These are phyloP conservation scores for Leishmania martiniquensis DNA, from an alignment of 208 protist species.

Conservation along the genomic window DNA sequence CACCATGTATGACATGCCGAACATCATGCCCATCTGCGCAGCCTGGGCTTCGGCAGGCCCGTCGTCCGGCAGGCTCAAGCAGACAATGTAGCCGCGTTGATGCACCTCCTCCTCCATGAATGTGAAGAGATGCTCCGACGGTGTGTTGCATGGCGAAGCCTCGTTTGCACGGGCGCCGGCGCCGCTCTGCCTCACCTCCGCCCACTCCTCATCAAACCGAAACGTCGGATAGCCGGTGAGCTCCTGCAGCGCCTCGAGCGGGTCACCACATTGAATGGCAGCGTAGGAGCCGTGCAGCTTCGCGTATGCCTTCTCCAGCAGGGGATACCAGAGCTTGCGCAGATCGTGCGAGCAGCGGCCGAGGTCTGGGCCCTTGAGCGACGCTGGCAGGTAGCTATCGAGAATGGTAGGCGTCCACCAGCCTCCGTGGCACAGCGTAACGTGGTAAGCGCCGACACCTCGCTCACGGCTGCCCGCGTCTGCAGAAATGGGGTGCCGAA, in stretches of 20 bases:
- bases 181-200: slow-evolving; percentile 5
- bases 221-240: slow-evolving; percentile 52
- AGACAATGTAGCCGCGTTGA: slow-evolving; percentile 35
- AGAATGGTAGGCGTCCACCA: slow-evolving; percentile 58
- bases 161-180: neutral
- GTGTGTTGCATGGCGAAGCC: slow-evolving; percentile 1
- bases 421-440: slow-evolving; percentile 46
- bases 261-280: slow-evolving; percentile 58
- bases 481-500: slow-evolving; percentile 36
- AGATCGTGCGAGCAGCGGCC: slow-evolving; percentile 44
- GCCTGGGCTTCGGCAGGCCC: slow-evolving; percentile 17
- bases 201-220: slow-evolving; percentile 60
- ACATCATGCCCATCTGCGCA: slow-evolving; percentile 30
- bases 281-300: slow-evolving; percentile 82
- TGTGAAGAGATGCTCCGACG: slow-evolving; percentile 29
- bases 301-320: slow-evolving; percentile 90
- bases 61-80: slow-evolving; percentile 45
- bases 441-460: slow-evolving; percentile 36
- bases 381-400: slow-evolving; percentile 62
- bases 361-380: slow-evolving; percentile 34
- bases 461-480: slow-evolving; percentile 22
- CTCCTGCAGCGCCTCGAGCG: slow-evolving; percentile 64
- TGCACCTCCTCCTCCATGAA: slow-evolving; percentile 19
- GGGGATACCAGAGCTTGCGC: slow-evolving; percentile 69
- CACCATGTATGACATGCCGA: slow-evolving; percentile 55